Conservation (phyloP, 2,329 filamentous ascomycete genomes). For the Nemania diffusa region DNA sequence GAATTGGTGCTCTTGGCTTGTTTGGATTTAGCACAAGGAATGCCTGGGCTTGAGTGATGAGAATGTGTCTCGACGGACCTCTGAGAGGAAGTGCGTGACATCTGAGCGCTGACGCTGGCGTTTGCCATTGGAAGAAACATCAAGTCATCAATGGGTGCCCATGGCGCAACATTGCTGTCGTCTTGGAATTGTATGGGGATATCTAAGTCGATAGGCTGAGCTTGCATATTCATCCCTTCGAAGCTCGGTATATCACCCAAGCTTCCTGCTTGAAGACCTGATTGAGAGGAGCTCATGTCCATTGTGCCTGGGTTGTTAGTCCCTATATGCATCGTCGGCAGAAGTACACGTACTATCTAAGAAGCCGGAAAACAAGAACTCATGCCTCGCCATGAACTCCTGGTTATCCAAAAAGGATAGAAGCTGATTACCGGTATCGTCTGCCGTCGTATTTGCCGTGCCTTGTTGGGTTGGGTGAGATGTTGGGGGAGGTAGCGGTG, state of each 20-base stretch:
- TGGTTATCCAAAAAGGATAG: constrained; percentile 43
- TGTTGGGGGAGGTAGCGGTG: constrained; percentile 54
- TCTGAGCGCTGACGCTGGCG: constrained; percentile 45
- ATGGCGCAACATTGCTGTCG: constrained; percentile 53
- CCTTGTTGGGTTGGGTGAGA: constrained; percentile 48
- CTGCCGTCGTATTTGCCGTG: constrained; percentile 48
- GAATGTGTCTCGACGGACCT: constrained; percentile 39
- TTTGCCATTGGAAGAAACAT: constrained; percentile 52
- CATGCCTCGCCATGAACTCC: constrained; percentile 53
- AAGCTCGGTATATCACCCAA: constrained; percentile 41
- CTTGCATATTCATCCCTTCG: constrained; percentile 44
- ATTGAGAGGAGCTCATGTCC: constrained; percentile 43
- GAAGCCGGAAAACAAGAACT: constrained; percentile 54
- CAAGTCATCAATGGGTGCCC: constrained; percentile 54
- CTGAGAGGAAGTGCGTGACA: constrained; percentile 46
- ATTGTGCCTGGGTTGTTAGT: constrained; percentile 28
- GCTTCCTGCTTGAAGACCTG: constrained; percentile 46
- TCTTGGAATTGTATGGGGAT: constrained; percentile 54
- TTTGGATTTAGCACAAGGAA: constrained; percentile 43
- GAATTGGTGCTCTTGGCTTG: constrained; percentile 46
- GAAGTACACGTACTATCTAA: constrained; percentile 46
- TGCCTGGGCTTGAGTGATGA: constrained; percentile 44
- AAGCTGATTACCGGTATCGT: constrained; percentile 35
- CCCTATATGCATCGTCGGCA: background rate
- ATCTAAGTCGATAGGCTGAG: constrained; percentile 51